Conservation (phyloP, 2,329 filamentous ascomycete genomes). For the Lasiodiplodia sp. region DNA sequence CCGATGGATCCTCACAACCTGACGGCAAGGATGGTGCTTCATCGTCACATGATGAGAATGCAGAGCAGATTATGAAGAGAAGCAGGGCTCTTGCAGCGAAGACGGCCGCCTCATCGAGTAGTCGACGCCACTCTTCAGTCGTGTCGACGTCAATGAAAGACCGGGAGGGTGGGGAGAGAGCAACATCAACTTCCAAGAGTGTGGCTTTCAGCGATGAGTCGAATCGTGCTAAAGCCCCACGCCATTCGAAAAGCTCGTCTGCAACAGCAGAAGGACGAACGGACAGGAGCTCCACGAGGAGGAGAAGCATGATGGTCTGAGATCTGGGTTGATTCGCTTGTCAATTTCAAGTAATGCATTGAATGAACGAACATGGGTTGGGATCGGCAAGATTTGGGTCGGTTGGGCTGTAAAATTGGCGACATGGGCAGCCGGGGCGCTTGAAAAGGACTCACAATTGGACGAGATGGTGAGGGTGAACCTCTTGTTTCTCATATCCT, state of each 20-base stretch:
- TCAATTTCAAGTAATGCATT: neutral
- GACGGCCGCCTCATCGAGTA: constrained; percentile 28
- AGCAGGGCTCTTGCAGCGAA: constrained; percentile 41
- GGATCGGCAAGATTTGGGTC: neutral
- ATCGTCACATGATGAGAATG: neutral
- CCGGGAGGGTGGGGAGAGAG: constrained; percentile 32
- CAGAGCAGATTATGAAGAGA: constrained; percentile 36
- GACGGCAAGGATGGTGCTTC: constrained; percentile 33
- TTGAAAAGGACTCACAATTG: neutral
- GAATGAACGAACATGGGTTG: neutral
- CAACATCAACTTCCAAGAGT: constrained; percentile 33
- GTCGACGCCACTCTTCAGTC: constrained; percentile 45
- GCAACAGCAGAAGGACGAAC: constrained; percentile 35
- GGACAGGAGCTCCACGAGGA: constrained; percentile 48
- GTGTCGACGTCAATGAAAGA: constrained; percentile 31
- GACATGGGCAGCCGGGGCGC: neutral
- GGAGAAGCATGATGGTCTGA: constrained; percentile 53
- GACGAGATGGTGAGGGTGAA: neutral
- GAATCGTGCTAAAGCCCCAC: constrained; percentile 12
- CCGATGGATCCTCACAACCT: constrained; percentile 40
- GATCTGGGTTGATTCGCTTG: neutral
- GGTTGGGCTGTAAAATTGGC: neutral
- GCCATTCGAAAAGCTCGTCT: constrained; percentile 31
- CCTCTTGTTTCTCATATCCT: neutral
- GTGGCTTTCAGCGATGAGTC: constrained; percentile 36